Conservation (phyloP, 352 stramenopile species). For the Phytophthora multivora region DNA sequence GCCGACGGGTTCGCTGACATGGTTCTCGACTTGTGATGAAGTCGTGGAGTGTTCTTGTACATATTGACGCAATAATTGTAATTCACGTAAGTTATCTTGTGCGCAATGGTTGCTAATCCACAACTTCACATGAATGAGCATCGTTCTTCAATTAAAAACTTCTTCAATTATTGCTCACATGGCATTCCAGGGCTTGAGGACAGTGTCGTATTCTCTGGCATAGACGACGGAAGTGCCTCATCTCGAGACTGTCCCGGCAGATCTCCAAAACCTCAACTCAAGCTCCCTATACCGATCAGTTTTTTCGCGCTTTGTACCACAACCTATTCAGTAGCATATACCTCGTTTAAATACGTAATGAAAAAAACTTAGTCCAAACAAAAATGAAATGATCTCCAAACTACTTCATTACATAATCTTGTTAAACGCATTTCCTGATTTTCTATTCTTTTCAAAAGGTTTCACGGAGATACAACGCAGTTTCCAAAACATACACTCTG, state of each 20-base stretch:
- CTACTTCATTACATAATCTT: neutral
- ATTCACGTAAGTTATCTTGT: slow-evolving; percentile 29
- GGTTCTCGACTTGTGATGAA: slow-evolving; percentile 41
- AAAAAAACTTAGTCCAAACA: neutral
- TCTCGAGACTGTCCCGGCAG: slow-evolving; percentile 6
- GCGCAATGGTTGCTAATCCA: neutral
- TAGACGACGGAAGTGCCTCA: slow-evolving; percentile 5
- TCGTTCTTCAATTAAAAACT: too few relatives aligned
- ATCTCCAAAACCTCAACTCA: slow-evolving; percentile 4
- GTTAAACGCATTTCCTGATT: neutral
- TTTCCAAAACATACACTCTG: slow-evolving; percentile 9
- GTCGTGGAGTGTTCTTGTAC: neutral
- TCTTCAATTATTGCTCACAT: too few relatives aligned
- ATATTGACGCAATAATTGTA: slow-evolving; percentile 19
- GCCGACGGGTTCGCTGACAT: slow-evolving; percentile 44
- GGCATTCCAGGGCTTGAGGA: too few relatives aligned
- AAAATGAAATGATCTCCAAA: too few relatives aligned
- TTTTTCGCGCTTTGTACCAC: neutral
- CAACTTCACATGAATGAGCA: neutral
- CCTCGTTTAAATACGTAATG: neutral
- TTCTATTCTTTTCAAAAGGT: neutral
- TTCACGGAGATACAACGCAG: slow-evolving; percentile 7
- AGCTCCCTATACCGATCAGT: slow-evolving; percentile 25
- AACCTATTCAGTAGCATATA: slow-evolving; percentile 2
- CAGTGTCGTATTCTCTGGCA: slow-evolving; percentile 8